Evolutionary conservation across 495 filamentous ascomycete species (phyloP), one percentile per base, ranked within the genome.

Genomic region (Neurospora cerealis): DNA sequence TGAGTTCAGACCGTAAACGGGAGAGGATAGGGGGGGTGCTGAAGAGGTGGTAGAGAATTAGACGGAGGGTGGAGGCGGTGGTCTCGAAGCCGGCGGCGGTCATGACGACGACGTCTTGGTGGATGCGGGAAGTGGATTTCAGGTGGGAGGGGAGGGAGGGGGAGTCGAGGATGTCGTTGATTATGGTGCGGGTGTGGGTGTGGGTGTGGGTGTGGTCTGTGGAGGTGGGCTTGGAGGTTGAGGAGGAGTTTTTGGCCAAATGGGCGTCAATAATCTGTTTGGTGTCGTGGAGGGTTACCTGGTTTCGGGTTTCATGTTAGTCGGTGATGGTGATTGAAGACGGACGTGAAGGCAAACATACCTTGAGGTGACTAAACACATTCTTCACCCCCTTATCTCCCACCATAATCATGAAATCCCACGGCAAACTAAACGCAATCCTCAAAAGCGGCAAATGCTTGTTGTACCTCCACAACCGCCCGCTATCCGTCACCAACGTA

Each of bases 361-460:
- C 76, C 73, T 74, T 75, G 24, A 77, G 48, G 66, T 75, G 79
- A 11, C 41, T 48, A n/a, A 81, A 69, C 32, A 81, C 80, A 24
- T 73, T 42, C 69, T 75, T 70, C 7, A 75, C 76, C 44, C 69
- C 75, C 32, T 74, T 40, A 72, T 78, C 79, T 3, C 70, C 73
- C 19, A 72, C 46, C 71, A 73, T 75, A 62, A 78, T 73, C 39
- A 79, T 71, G 78, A 73, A 77, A 10, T 71, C 66, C 37, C 73
- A 40, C 6, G 79, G 80, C 5, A 81, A 70, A 40, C 44, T 71
- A 69, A 81, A 46, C 1, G 75, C n/a, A 7, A 79, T 77, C 13
- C 78, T 77, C 36, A 80, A 74, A 41, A 75, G 75, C 42, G 70
- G 75, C 7, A 82, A 37, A 69, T 77, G 74, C 72, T 82, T 82